Conservation (phyloP, 2,329 filamentous ascomycete species). For the Alternaria longipes region DNA sequence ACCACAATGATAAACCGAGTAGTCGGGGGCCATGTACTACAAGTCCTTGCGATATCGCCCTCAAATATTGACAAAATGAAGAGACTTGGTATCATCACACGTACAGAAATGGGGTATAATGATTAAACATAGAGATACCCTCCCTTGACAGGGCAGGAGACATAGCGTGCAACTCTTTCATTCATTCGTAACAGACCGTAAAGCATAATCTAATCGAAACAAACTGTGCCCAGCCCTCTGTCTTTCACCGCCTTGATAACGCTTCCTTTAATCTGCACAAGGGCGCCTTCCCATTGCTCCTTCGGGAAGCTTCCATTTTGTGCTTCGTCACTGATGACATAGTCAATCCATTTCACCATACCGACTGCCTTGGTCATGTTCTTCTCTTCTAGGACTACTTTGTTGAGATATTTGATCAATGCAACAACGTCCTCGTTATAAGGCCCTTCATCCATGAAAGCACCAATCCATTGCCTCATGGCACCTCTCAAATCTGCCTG, state of each 20-base stretch:
- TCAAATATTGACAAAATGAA: not conserved
- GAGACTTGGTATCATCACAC: not conserved
- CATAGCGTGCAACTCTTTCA: not conserved
- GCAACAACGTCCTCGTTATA: constrained; percentile 80
- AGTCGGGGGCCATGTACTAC: not conserved
- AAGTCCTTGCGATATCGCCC: not conserved
- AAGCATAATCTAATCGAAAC: constrained; percentile 13
- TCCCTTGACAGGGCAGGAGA: not conserved
- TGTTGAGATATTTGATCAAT: constrained; percentile 74
- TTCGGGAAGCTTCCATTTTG: not conserved
- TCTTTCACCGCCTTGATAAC: constrained; percentile 7
- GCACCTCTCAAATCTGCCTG: constrained; percentile 75
- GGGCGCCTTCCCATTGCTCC: not conserved
- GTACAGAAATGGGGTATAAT: not conserved
- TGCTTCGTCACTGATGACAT: constrained; percentile 46
- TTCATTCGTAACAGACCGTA: constrained; percentile 3
- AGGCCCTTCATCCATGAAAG: constrained; percentile 77
- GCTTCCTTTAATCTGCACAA: constrained; percentile 7
- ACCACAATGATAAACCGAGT: not conserved
- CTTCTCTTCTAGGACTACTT: constrained; percentile 77
- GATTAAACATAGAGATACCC: not conserved
- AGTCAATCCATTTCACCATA: constrained; percentile 71
- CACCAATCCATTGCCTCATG: constrained; percentile 77
- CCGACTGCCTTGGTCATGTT: constrained; percentile 79
- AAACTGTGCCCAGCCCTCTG: constrained; percentile 13